Conservation (phyloP, 768 basidiomycete genomes). For the Royoungia palumana region DNA sequence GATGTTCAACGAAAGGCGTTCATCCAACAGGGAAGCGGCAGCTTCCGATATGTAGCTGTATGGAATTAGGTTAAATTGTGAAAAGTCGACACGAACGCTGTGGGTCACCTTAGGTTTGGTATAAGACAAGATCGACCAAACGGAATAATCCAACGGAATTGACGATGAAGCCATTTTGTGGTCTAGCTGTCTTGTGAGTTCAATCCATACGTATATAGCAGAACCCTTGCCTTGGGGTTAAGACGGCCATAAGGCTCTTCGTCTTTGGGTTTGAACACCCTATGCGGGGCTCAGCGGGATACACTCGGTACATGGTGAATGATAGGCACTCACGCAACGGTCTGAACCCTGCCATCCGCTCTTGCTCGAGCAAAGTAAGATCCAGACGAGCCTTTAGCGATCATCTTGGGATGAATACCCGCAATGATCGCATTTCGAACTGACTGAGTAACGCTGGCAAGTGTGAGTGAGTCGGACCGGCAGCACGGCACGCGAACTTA, state of each 20-base stretch:
- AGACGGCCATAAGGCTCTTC: constrained; percentile 86
- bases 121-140: constrained; percentile 88
- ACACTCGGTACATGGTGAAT: background rate
- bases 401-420: constrained; percentile 89
- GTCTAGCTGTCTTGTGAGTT: constrained; percentile 44
- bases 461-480: constrained; percentile 9
- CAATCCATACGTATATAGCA: background rate
- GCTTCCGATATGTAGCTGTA: constrained; percentile 84
- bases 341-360: constrained; percentile 70
- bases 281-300: constrained; percentile 26
- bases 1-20: constrained; percentile 68
- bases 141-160: constrained; percentile 86
- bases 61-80: background rate
- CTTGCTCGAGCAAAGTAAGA: constrained; percentile 90
- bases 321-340: constrained; percentile 61
- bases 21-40: constrained; percentile 81
- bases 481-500: constrained; percentile 34
- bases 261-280: constrained; percentile 90
- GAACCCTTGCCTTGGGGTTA: constrained; percentile 68
- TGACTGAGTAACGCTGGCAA: constrained; percentile 53
- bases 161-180: constrained; percentile 86
- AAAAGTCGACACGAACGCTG: background rate
- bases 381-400: constrained; percentile 83
- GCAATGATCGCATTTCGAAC: constrained; percentile 67
- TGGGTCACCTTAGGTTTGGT: constrained; percentile 73